Evolutionary conservation across 768 basidiomycete species (phyloP), one percentile per base, ranked within the genome.

Genomic region (Suillus subluteus): DNA sequence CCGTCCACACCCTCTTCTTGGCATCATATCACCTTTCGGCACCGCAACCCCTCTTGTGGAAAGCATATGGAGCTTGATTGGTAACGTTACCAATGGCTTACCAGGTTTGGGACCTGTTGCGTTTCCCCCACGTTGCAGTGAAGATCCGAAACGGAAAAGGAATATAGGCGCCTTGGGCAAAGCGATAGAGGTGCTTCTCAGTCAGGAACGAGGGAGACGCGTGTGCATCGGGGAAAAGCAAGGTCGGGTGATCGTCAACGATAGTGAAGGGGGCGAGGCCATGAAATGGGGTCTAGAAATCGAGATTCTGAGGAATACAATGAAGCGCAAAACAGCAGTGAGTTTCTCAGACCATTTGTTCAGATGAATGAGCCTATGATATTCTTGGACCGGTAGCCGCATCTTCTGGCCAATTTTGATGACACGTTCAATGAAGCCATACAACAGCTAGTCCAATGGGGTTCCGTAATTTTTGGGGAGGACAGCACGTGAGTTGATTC

Each of bases 361-460:
- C 26, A 62, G 66, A 63, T 55, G 26, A 16, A 54, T 65, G 59
- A 66, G 55, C 66, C 61, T 76, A 41, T 41, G 40, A 41, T 62
- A 72, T 69, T 66, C 67, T 71, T 65, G 70, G 64, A 65, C 69
- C 59, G 62, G 62, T 71, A 91, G 91, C 81, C 84, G 43, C 83
- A 85, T 66, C 79, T 90, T 73, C 77, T 86, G 67, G 79, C 80
- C 11, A 80, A 79, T 13, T 91, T 92, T 72, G 88, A 90, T 72
- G 91, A 91, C 64, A 86, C 89, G 50, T 95, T 92, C 73, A 83
- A 88, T 70, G 88, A 91, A 75, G 94, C 94, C 26, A 88, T 96
- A 67, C 87, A 90, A 69, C 88, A 95, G 71, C 79, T 95, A 63
- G 80, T 86, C 56, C 82, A 88, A 73, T 92, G 89, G 87, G 91